Conservation (phyloP, 2,329 filamentous ascomycete species). For the Daldinia sp. region DNA sequence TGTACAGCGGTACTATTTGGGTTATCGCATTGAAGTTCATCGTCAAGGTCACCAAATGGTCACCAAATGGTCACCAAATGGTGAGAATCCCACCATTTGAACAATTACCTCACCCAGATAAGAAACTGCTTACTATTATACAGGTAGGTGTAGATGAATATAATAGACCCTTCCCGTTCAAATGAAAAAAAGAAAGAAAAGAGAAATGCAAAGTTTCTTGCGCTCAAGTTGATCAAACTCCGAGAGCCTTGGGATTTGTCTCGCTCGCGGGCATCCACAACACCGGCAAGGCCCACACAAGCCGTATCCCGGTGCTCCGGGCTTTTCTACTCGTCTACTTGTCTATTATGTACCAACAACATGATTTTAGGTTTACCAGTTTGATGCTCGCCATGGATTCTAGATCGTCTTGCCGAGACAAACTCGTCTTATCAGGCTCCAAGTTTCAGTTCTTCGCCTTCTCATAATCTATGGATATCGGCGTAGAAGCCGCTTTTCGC, state of each 20-base stretch:
- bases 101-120: constrained; percentile 24
- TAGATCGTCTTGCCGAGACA: constrained; percentile 21
- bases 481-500: constrained; percentile 35
- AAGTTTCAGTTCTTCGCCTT: constrained; percentile 10
- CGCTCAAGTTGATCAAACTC: constrained; percentile 7
- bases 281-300: constrained; percentile 9
- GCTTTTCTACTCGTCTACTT: constrained; percentile 6
- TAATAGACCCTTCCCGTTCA: constrained; percentile 24
- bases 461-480: constrained; percentile 14
- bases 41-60: constrained; percentile 2
- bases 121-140: constrained; percentile 37
- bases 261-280: background rate
- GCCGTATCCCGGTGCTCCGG: constrained; percentile 13
- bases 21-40: constrained; percentile 6
- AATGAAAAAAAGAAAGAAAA: background rate
- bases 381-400: constrained; percentile 18
- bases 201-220: constrained; percentile 11
- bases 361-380: constrained; percentile 20
- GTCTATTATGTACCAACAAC: constrained; percentile 17
- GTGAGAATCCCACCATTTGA: constrained; percentile 26
- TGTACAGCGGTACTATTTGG: too few relatives aligned
- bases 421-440: constrained; percentile 3
- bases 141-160: constrained; percentile 6
- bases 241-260: background rate
- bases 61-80: constrained; percentile 3